Base-by-base conservation (phyloP, 176 grass and related monocot species). In the Triticum timopheevii region DNA sequence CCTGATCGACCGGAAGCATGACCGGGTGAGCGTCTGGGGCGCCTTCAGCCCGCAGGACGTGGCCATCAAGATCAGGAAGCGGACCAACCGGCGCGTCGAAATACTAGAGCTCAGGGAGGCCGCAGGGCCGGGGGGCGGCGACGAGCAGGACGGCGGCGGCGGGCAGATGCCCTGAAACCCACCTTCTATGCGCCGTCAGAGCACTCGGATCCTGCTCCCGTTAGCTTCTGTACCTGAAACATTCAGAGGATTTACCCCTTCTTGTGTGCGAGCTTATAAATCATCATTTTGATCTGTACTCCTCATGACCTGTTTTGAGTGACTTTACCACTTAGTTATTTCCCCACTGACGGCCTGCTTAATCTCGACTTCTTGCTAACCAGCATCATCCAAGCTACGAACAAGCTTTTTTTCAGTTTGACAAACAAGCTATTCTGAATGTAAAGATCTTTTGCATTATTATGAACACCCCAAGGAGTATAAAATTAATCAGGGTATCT, bases 61-160 rank as follows among this genome's bases (percentile, higher is more conserved):
- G 23, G 92, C 93, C 3, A 98, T 96, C 83, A 94, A 85, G 83
- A 91, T 98, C 80, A 93, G 90, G 89, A 98, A 92, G 88, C 83
- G 93, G 40, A 96, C 87, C 9, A 98, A 98, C 85, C 88, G 90
- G 0, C 84, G 92, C 24, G 93, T 98, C 35, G 92, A 96, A 88
- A 98, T 98, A 73, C 77, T 98, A 25, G 93, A 98, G 24, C 88
- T 98, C 70, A 96, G 83, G 42, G 96, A 96, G 91, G 76, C 64
- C 13, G 69, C 52, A 10, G 56, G 24, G 25, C 59, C 66, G 15
- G 65, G 83, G 68, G 27, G 65, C 2, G 36, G 28, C 34, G 65
- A 76, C 2, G 69, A 89, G 52, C 81, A 76, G 19, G 54, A 22
- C 39, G 31, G 15, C 22, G 71, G 86, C 16, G 71, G 86, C 66